Evolutionary conservation across 495 filamentous ascomycete genomes (phyloP).

Genomic region (Penicillium silybi): DNA sequence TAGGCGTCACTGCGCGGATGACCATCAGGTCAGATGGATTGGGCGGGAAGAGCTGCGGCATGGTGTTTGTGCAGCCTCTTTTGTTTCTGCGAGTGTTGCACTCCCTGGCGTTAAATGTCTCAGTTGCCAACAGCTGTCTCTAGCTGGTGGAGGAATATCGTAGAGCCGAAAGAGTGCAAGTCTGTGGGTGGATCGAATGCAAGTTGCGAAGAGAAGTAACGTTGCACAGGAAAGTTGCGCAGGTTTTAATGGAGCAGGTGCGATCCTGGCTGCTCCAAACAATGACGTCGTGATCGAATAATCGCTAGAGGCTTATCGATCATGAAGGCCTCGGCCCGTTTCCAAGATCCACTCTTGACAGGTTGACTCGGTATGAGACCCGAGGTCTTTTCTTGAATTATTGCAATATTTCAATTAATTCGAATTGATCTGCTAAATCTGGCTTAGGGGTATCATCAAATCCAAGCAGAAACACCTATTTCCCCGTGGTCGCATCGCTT

Average conservation of each 20-base stretch:
- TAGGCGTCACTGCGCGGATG: slow-evolving; percentile 74
- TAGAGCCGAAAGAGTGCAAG: slow-evolving; percentile 18
- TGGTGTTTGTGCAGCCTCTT: slow-evolving; percentile 7
- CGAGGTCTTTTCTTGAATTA: not conserved
- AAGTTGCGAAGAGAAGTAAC: not conserved
- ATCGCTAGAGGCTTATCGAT: not conserved
- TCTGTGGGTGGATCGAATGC: not conserved
- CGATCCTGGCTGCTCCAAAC: not conserved
- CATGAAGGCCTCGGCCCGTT: not conserved
- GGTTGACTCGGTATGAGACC: not conserved
- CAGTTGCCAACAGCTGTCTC: not conserved
- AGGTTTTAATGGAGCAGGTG: not conserved
- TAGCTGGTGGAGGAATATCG: not conserved
- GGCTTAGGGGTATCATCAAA: slow-evolving; percentile 6
- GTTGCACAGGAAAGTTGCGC: not conserved
- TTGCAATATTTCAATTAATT: not conserved
- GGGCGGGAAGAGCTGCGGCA: slow-evolving; percentile 48
- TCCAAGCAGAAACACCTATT: slow-evolving; percentile 13
- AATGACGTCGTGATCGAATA: not conserved
- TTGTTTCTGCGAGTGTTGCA: not conserved
- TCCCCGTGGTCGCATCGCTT: not conserved
- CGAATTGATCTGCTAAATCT: not conserved
- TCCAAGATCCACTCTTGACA: not conserved
- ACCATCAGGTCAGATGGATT: slow-evolving; percentile 80
- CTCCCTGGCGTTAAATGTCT: slow-evolving; percentile 18